Evolutionary conservation across 352 stramenopile genomes (phyloP), one percentile per base, ranked within the genome.

Genomic region (Phytopythium delawarense): DNA sequence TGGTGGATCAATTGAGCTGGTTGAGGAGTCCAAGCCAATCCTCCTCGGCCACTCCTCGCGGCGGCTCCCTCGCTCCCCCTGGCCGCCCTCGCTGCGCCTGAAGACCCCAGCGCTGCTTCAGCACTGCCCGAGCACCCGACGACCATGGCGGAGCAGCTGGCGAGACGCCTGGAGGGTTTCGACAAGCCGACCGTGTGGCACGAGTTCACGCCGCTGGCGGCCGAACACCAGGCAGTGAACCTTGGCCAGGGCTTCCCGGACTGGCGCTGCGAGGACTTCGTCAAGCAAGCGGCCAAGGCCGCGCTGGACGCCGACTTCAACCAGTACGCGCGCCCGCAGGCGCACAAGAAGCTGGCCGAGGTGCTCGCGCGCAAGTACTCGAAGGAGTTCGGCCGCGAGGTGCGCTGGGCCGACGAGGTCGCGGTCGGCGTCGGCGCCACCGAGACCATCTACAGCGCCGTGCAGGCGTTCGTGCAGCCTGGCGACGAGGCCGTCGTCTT

Each of bases 401-500:
- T 99, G 63, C 79, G 97, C n/a, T 84, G 93, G 59, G 78, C 90
- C 51, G 84, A 87, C 57, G 88, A 99, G 66, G 81, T 99, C 46
- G 88, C 96, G 11, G 80, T 99, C 25, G 96, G 93, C 21, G 91
- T 98, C 12, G 96, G 96, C 13, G 96, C 94, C 2, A 98, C 91
- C 40, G 92, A 98, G 79, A 97, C 94, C 34, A 87, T 99, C 57
- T 98, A 98, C 77, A 84, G 96, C 18, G 86, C 90, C 55, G 67
- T 98, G 30, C 89, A 95, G 59, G 91, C 92, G 6, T 86, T 99
- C 51, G 78, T 99, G 23, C 79, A 97, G 66, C 85, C 91, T 7
- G 94, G 89, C 8, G 96, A 99, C 72, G 97, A 99, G 69, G 97
- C 99, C 15, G 82, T 99, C 50, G 71, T 99, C 21, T 93, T 99